phyloP scores from a whole-genome alignment of 768 basidiomycete genomes.

The Xerocomellus chrysenteron region DNA sequence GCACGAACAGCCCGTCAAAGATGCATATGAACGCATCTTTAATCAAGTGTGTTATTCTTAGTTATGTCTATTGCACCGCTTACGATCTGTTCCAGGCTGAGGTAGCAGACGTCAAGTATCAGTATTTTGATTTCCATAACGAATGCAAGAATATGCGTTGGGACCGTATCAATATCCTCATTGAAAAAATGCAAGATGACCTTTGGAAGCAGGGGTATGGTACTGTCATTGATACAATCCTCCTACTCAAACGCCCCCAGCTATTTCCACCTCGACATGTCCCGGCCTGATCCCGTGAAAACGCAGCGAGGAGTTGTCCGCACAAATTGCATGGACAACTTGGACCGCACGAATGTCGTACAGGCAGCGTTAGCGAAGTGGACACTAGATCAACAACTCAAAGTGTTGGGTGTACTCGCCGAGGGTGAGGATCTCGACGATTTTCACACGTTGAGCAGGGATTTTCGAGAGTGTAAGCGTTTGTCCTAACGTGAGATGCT shows the following conservation, averaged over 20 bases:
- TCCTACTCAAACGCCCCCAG: constrained; percentile 38
- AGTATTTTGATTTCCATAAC: constrained; percentile 97
- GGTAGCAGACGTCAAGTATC: constrained; percentile 72
- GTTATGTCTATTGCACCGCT: neutral
- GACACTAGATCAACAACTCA: constrained; percentile 77
- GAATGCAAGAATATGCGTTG: constrained; percentile 95
- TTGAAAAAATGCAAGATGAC: constrained; percentile 73
- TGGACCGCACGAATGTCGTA: constrained; percentile 96
- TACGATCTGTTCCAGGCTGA: constrained; percentile 44
- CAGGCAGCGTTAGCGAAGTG: constrained; percentile 90
- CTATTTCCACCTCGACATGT: constrained; percentile 72
- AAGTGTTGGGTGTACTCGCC: constrained; percentile 67
- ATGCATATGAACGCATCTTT: constrained; percentile 84
- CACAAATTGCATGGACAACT: constrained; percentile 97
- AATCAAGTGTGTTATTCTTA: constrained; percentile 46
- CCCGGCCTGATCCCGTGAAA: constrained; percentile 45
- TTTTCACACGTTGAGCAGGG: constrained; percentile 71
- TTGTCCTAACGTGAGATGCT: neutral
- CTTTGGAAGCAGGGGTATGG: constrained; percentile 63
- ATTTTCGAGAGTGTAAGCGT: constrained; percentile 84
- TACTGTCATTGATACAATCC: neutral
- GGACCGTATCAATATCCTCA: constrained; percentile 84
- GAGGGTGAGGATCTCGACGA: constrained; percentile 76
- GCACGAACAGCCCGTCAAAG: constrained; percentile 90
- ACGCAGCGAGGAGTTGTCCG: constrained; percentile 78